Base-by-base conservation (phyloP, 306 rosid species). In the Prunus armeniaca region DNA sequence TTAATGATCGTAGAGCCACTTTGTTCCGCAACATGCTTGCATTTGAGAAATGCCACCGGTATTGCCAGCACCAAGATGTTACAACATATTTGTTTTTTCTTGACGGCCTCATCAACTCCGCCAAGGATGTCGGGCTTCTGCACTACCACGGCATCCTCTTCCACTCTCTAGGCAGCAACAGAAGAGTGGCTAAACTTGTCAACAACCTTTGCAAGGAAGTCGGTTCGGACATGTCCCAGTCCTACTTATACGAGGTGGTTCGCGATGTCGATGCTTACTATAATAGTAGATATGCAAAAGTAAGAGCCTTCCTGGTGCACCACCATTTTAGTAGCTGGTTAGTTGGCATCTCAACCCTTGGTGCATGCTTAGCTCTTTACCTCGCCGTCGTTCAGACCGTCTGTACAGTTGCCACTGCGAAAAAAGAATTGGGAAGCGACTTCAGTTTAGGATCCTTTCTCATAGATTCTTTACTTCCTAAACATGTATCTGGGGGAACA, bases 11-110 rank as follows among this genome's bases (percentile, higher is more conserved):
- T 22, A 85, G 74, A 73, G 83, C 87, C 2, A 83, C 89, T 3
- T 54, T 82, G 69, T 80, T 87, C 25, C 88, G 87, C 0, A 87
- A 87, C 80, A 71, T 82, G 28, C 49, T 84, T 0, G 91, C 88
- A 4, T 82, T 77, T 18, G 88, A 87, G n/a, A 84, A 87, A 57
- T 87, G 88, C 15, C 84, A 85, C 67, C 63, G 45, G 10, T 18
- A 34, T 61, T 84, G 87, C 77, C 2, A 38, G 43, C 9, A 85
- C 41, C 90, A 71, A 3, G 88, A 82, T 46, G 78, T 80, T 2
- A 82, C 88, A 58, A 69, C 81, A 17, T 87, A 87, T 65, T 22
- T 87, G 81, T 85, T 85, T 22, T 87, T 87, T 82, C 82, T 85
- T 63, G 86, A 87, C 8, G 51, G 88, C 18, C 87, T 87, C 22